Percentiles rank a stretch among this genome's conserved stretches.
Evolutionary conservation across 805 yeast genomes (phyloP).

Genomic region (Wickerhamiella cacticola): DNA sequence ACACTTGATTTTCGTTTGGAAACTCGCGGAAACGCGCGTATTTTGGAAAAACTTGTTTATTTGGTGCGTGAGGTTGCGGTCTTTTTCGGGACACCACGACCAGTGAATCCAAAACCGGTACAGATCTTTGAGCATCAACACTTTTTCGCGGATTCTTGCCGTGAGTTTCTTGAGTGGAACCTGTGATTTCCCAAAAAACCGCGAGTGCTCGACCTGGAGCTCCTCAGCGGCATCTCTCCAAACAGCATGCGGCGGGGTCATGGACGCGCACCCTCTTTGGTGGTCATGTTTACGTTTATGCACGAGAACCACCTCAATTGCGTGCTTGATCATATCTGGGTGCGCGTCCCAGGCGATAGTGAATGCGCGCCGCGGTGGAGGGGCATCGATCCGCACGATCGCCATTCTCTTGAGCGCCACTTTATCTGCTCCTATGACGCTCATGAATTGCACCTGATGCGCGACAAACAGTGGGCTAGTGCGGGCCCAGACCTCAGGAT

Average conservation of each 20-base stretch:
- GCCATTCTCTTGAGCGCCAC: background rate
- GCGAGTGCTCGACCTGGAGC: background rate
- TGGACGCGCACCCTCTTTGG: background rate
- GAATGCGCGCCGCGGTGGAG: background rate
- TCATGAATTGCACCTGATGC: too few relatives aligned
- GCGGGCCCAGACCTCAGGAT: too few relatives aligned
- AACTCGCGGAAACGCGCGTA: background rate
- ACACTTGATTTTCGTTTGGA: background rate
- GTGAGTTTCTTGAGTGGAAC: background rate
- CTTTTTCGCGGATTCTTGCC: background rate
- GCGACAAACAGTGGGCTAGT: too few relatives aligned
- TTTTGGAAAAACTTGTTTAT: background rate
- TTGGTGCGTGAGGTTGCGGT: background rate
- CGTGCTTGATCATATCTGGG: background rate
- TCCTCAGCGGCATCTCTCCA: background rate
- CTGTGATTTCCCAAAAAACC: background rate
- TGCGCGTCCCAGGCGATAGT: background rate
- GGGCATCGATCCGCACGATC: background rate
- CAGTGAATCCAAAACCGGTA: background rate
- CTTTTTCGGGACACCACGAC: background rate
- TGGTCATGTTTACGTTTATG: background rate
- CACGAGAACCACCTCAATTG: background rate
- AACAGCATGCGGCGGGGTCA: background rate
- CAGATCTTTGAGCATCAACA: background rate
- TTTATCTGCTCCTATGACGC: too few relatives aligned